phyloP scores from a whole-genome alignment of 2,329 filamentous ascomycete genomes.

The Alternaria gansuensis region DNA sequence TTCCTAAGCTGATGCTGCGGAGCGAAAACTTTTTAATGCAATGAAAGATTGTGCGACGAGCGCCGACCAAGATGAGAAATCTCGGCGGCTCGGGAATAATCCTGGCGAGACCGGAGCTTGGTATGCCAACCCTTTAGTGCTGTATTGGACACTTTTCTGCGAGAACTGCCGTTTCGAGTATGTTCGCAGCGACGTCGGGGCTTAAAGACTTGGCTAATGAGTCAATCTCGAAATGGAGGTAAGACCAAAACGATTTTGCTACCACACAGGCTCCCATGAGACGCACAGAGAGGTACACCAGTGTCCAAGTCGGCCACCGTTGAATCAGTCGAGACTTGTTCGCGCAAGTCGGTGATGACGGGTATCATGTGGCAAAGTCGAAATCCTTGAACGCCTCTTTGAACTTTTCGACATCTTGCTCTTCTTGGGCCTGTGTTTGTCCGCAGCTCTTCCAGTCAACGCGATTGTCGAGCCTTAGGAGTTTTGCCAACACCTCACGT shows the following conservation, averaged over 20 bases:
- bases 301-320: background rate
- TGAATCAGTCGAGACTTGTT: background rate
- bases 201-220: constrained; percentile 25
- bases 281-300: background rate
- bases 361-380: constrained; percentile 72
- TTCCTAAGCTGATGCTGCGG: background rate
- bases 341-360: background rate
- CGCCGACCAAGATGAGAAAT: background rate
- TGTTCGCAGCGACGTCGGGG: constrained; percentile 25
- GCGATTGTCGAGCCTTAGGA: constrained; percentile 81
- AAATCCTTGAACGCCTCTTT: constrained; percentile 83
- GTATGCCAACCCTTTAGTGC: constrained; percentile 52
- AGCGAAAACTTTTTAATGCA: background rate
- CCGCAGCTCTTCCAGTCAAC: constrained; percentile 84
- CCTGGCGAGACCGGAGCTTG: constrained; percentile 40
- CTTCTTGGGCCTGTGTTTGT: constrained; percentile 81
- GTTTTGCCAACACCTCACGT: constrained; percentile 84
- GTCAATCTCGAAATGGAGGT: background rate
- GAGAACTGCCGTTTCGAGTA: constrained; percentile 41
- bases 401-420: constrained; percentile 78
- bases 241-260: background rate
- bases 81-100: constrained; percentile 22
- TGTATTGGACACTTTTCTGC: constrained; percentile 35
- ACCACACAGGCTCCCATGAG: background rate
- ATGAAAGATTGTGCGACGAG: background rate